These are phyloP conservation scores for Paramecium octaurelia DNA, from an alignment of 73 alveolate species.

Conservation along the genomic window DNA sequence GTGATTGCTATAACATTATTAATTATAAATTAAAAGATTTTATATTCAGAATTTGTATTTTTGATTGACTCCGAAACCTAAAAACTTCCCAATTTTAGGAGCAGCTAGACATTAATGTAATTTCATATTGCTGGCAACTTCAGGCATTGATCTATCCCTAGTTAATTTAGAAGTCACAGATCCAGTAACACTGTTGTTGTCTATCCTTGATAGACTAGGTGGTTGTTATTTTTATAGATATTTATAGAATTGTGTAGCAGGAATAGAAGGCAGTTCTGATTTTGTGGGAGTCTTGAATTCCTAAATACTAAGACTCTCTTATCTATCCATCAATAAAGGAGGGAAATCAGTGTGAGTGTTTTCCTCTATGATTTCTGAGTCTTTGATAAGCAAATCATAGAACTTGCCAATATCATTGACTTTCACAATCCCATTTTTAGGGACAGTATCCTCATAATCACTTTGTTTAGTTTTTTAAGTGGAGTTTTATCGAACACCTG, in stretches of 20 bases:
- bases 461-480: background rate
- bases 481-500: background rate
- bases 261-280: background rate
- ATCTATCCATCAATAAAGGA: background rate
- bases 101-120: constrained; percentile 14
- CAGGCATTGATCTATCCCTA: constrained; percentile 30
- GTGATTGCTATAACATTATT: background rate
- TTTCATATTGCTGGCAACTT: background rate
- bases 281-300: background rate
- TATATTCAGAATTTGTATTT: background rate
- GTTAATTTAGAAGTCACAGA: constrained; percentile 43
- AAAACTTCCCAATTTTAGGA: background rate
- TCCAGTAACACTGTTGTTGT: background rate
- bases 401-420: constrained; percentile 32
- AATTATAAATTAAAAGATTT: background rate
- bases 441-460: background rate
- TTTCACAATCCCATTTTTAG: background rate
- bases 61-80: constrained; percentile 23
- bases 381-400: constrained; percentile 14
- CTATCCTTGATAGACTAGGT: background rate
- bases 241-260: constrained; percentile 31
- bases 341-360: background rate
- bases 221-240: background rate
- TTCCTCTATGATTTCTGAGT: background rate
- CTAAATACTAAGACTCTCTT: background rate